Base-by-base conservation (phyloP, 129 eudicot genomes). In the Ambrosia artemisiifolia region DNA sequence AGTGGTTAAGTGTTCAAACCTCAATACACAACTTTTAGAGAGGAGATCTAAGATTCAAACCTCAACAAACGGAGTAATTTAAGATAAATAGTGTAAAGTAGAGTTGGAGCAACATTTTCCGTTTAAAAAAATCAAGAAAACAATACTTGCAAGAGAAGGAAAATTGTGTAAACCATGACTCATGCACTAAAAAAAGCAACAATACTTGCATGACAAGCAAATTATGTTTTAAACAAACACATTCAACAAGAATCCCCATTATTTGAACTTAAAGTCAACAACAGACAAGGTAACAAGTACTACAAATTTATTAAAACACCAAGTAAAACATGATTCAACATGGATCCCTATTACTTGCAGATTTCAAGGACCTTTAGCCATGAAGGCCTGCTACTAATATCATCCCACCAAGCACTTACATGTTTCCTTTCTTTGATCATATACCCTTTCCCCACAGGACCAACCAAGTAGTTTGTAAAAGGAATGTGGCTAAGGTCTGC, bases 341-440 rank as follows among this genome's bases (percentile, higher is more conserved):
- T 8, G 46, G 68, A 47, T 34, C 54, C 20, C 11, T 48, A 5
- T 63, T 49, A 48, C 62, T 76, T 76, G 82, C 60, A 78, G 6
- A 72, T 63, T 20, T 71, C 67, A 36, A 67, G 76, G 44, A 85
- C 88, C 82, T 80, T 89, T 72, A 71, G 63, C 91, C 91, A 89
- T 50, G 96, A 80, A 11, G 96, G 92, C 76, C 96, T 84, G 38
- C 61, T 82, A 62, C 92, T 86, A 40, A 89, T 89, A 70, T 82
- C 96, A 79, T 89, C 89, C 96, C 96, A 89, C 96, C 96, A 89
- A 17, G 82, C 82, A 81, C 85, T 86, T 38, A 86, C 90, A 78
- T 80, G 83, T 24, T 81, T 81, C 82, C 96, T 81, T 9, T 79
- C 82, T 77, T 77, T 82, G 20, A 89, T 80, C 90, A 89, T 57